phyloP scores from a whole-genome alignment of 805 yeast species.

The Lachancea sp. region DNA sequence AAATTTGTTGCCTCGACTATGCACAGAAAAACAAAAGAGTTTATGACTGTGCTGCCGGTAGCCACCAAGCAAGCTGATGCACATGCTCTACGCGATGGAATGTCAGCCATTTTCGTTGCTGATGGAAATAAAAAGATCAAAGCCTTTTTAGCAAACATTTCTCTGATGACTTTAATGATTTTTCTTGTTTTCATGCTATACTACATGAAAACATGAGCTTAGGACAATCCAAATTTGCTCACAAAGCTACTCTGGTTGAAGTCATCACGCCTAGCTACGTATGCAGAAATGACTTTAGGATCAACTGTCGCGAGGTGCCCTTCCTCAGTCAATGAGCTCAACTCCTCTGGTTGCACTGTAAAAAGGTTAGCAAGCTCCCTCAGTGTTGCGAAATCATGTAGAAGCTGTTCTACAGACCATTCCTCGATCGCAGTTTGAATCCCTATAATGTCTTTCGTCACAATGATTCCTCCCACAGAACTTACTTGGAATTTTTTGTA shows the following conservation, averaged over 20 bases:
- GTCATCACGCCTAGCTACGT: conserved; percentile 64
- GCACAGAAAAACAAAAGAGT: background rate
- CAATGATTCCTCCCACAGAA: conserved; percentile 73
- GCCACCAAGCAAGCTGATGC: conserved; percentile 4
- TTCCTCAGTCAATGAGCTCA: conserved; percentile 72
- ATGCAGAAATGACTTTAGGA: conserved; percentile 55
- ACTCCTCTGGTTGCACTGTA: conserved; percentile 74
- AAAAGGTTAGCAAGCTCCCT: conserved; percentile 80
- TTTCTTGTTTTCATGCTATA: conserved; percentile 5
- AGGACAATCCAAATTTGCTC: conserved; percentile 9
- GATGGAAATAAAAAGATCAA: background rate
- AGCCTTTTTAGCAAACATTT: conserved; percentile 1
- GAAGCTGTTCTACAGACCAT: conserved; percentile 57
- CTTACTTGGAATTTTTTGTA: conserved; percentile 69
- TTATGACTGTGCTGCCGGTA: background rate
- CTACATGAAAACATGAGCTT: conserved; percentile 3
- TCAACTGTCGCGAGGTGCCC: conserved; percentile 68
- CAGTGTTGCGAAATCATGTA: conserved; percentile 60
- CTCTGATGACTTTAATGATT: conserved; percentile 3
- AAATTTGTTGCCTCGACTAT: conserved; percentile 3
- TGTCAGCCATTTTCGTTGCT: background rate
- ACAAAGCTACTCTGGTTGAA: conserved; percentile 41
- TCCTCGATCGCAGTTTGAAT: conserved; percentile 62
- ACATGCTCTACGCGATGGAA: background rate
- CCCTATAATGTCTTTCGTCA: conserved; percentile 75